A percentile compares a stretch with the other conserved stretches of the same genome.
phyloP scores from a whole-genome alignment of 306 rosid species.

The Biancaea sappan region DNA sequence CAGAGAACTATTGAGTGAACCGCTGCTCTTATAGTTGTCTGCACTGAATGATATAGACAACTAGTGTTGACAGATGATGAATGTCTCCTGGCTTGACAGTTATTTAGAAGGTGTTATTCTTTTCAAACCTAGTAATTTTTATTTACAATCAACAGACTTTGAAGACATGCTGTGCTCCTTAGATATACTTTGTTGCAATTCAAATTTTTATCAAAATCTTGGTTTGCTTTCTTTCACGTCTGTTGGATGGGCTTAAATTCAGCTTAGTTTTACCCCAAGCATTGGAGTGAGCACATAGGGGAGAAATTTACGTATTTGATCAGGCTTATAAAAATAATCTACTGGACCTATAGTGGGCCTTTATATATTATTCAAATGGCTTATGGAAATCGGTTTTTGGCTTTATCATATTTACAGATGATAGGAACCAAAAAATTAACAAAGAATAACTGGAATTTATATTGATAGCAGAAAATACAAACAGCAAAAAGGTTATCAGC shows the following conservation, averaged over 20 bases:
- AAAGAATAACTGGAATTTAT: too few relatives aligned
- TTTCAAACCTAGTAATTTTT: not conserved
- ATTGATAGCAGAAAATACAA: too few relatives aligned
- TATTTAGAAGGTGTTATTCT: not conserved
- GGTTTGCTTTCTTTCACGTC: conserved; percentile 8
- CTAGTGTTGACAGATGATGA: not conserved
- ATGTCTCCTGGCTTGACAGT: not conserved
- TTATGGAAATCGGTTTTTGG: conserved; percentile 9
- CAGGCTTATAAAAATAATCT: not conserved
- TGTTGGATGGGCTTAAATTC: conserved; percentile 17
- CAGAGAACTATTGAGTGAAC: not conserved
- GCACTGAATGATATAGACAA: not conserved
- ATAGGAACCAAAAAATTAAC: too few relatives aligned
- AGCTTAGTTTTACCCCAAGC: conserved; percentile 10
- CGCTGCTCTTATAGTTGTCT: not conserved
- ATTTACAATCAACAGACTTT: not conserved
- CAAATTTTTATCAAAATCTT: not conserved
- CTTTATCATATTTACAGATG: not conserved
- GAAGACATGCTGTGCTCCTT: not conserved
- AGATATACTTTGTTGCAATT: not conserved
- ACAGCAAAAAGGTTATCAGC: too few relatives aligned
- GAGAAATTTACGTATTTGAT: not conserved
- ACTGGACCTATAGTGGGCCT: conserved; percentile 6
- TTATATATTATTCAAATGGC: conserved; percentile 12
- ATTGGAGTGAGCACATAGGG: not conserved